Evolutionary conservation across 2,329 filamentous ascomycete species (phyloP).

Genomic region (Botrytis porri): DNA sequence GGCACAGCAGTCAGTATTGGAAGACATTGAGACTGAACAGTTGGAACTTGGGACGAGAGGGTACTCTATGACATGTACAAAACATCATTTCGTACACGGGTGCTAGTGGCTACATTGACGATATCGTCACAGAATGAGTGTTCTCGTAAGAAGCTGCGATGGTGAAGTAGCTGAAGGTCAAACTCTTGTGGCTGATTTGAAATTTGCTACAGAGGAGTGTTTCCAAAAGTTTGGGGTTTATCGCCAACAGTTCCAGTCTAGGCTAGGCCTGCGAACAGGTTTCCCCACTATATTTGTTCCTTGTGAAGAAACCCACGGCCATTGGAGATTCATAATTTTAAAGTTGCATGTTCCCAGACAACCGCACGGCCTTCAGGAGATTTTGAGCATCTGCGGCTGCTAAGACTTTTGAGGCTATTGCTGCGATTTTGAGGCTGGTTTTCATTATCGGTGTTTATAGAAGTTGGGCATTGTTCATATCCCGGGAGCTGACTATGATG

Average conservation of each 20-base stretch:
- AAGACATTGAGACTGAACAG: neutral
- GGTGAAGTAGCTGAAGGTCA: slow-evolving; percentile 1
- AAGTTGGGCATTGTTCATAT: neutral
- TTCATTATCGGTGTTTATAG: neutral
- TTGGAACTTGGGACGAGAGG: neutral
- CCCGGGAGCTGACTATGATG: neutral
- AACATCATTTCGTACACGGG: neutral
- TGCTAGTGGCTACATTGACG: neutral
- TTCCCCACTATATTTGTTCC: neutral
- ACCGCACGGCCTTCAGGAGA: slow-evolving; percentile 7
- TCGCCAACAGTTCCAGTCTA: slow-evolving; percentile 4
- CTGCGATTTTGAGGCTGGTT: neutral
- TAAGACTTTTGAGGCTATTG: slow-evolving; percentile 1
- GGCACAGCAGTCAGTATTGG: neutral
- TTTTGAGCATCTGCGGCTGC: slow-evolving; percentile 3
- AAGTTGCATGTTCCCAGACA: slow-evolving; percentile 6
- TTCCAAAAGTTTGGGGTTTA: neutral
- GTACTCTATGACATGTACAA: neutral
- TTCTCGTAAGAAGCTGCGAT: neutral
- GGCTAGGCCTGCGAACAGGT: slow-evolving; percentile 1
- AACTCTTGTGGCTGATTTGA: slow-evolving; percentile 2
- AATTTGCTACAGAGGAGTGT: slow-evolving; percentile 13
- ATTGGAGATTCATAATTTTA: slow-evolving; percentile 4
- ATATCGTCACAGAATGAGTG: neutral
- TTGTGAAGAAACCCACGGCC: neutral